Conservation (phyloP, 176 grass and related monocot species). For the Tillandsia fasciculata region DNA sequence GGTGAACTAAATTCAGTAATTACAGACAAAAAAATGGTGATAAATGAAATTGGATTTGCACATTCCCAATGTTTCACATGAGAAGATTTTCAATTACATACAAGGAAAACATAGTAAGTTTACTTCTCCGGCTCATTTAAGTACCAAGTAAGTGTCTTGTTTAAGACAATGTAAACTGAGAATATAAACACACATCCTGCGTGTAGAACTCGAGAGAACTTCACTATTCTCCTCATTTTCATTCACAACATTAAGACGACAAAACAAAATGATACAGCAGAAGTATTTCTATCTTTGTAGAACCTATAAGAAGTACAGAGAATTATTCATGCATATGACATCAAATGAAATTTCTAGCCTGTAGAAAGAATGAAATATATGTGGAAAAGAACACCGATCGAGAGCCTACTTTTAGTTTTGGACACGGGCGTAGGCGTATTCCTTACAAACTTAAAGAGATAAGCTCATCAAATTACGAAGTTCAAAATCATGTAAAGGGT, state of each 20-base stretch:
- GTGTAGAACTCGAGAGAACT: background rate
- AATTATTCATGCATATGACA: slow-evolving; percentile 28
- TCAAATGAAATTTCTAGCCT: slow-evolving; percentile 13
- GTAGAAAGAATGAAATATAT: slow-evolving; percentile 23
- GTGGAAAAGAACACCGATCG: slow-evolving; percentile 7
- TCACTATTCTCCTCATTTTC: background rate
- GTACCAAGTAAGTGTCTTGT: background rate
- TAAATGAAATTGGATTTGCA: background rate
- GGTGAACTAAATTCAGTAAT: background rate
- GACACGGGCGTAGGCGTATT: slow-evolving; percentile 2
- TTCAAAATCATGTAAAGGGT: slow-evolving; percentile 25
- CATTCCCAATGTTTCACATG: background rate
- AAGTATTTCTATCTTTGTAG: slow-evolving; percentile 10
- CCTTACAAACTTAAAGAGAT: slow-evolving; percentile 24
- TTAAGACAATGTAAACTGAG: background rate
- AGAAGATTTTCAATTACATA: background rate
- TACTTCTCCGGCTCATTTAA: background rate
- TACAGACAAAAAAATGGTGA: background rate
- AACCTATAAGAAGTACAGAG: slow-evolving; percentile 32
- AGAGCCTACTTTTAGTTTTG: slow-evolving; percentile 13
- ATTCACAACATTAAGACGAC: background rate
- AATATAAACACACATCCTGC: background rate
- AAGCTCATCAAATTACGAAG: slow-evolving; percentile 28
- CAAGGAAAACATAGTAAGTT: background rate
- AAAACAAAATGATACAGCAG: background rate